These are phyloP conservation scores for Corymbia maculata DNA, from an alignment of 345 rosid genomes.

Conservation along the genomic window DNA sequence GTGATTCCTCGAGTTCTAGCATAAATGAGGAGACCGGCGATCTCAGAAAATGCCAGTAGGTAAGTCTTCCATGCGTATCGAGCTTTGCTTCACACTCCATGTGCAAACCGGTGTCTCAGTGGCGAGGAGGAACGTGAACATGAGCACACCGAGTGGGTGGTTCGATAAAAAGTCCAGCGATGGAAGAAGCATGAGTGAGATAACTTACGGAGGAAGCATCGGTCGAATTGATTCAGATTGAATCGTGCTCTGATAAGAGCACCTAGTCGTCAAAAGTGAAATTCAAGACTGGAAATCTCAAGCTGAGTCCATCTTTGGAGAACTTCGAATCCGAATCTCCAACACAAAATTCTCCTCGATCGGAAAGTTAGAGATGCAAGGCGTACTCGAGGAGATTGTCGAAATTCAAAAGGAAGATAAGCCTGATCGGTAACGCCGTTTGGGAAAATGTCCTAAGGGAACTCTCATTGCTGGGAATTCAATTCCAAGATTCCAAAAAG, in stretches of 20 bases:
- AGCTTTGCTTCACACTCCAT: not conserved
- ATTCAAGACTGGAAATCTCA: not conserved
- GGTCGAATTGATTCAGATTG: not conserved
- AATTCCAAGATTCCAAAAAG: not conserved
- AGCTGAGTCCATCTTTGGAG: not conserved
- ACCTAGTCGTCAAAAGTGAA: not conserved
- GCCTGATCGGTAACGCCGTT: not conserved
- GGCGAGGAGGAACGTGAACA: not conserved
- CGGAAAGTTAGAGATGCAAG: not conserved
- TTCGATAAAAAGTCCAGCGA: not conserved
- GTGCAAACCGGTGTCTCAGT: not conserved
- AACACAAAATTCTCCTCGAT: not conserved
- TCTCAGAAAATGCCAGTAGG: conserved; percentile 3
- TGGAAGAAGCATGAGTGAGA: not conserved
- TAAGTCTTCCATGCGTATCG: not conserved
- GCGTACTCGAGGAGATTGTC: not conserved
- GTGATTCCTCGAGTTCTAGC: conserved; percentile 13
- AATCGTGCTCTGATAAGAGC: not conserved
- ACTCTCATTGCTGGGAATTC: not conserved
- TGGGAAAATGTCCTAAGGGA: not conserved
- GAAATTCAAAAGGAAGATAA: not conserved
- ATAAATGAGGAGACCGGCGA: conserved; percentile 7
- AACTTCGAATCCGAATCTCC: not conserved
- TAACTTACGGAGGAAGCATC: not conserved
- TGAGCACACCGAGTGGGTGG: not conserved